Conservation (phyloP, 2,329 filamentous ascomycete genomes). For the Trichoderma koningii region DNA sequence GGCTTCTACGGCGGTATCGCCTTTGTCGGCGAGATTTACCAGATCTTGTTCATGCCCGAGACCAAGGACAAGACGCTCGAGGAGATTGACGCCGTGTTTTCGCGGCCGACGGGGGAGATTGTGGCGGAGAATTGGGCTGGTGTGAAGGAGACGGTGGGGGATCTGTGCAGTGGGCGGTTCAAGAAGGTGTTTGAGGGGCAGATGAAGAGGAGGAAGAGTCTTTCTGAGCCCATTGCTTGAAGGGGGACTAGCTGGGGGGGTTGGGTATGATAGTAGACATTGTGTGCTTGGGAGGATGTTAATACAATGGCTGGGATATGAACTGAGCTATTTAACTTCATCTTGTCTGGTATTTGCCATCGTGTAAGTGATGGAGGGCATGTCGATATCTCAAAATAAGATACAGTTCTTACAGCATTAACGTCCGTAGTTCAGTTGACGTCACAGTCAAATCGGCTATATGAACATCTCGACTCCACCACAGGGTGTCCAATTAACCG, state of each 20-base stretch:
- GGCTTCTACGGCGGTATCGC: slow-evolving; percentile 77
- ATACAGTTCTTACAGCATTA: too few relatives aligned
- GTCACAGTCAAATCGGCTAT: slow-evolving; percentile 18
- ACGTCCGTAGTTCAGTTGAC: background rate
- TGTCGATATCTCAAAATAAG: background rate
- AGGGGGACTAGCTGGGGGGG: too few relatives aligned
- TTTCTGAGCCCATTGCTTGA: slow-evolving; percentile 26
- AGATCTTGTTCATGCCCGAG: slow-evolving; percentile 75
- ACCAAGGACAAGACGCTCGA: slow-evolving; percentile 70
- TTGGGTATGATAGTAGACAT: background rate
- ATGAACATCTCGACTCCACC: slow-evolving; percentile 12
- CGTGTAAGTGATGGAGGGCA: too few relatives aligned
- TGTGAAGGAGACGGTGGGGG: slow-evolving; percentile 38
- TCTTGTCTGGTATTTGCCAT: too few relatives aligned
- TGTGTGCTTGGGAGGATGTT: background rate
- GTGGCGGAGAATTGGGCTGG: slow-evolving; percentile 58
- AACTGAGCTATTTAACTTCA: too few relatives aligned
- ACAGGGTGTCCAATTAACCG: slow-evolving; percentile 11
- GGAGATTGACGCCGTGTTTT: slow-evolving; percentile 70
- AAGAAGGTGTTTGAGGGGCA: slow-evolving; percentile 33
- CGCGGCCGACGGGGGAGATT: slow-evolving; percentile 62
- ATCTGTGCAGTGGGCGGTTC: slow-evolving; percentile 33
- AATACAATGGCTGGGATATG: too few relatives aligned
- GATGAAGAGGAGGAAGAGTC: slow-evolving; percentile 28
- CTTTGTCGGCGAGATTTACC: slow-evolving; percentile 69